Conservation (phyloP, 805 yeast species). For the Nakazawaea populi region DNA sequence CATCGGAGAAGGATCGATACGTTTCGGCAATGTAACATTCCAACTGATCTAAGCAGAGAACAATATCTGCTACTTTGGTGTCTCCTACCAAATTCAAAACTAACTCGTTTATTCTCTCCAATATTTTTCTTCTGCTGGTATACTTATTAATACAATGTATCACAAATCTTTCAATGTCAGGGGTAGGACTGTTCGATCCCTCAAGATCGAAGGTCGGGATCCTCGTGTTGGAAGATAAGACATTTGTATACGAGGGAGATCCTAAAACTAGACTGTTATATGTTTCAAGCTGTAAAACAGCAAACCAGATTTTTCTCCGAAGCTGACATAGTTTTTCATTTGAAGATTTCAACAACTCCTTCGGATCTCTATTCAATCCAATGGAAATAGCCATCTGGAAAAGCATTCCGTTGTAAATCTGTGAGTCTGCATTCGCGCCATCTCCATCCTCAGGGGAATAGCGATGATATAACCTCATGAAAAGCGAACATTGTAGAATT, state of each 20-base stretch:
- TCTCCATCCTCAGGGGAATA: constrained; percentile 46
- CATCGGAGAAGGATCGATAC: constrained; percentile 16
- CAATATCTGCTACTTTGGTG: constrained; percentile 28
- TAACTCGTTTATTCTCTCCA: constrained; percentile 24
- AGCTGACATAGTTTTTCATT: constrained; percentile 29
- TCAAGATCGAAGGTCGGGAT: constrained; percentile 30
- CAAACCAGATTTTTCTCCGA: constrained; percentile 45
- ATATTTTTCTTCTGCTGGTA: constrained; percentile 19
- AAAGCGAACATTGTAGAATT: constrained; percentile 38
- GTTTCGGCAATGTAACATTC: constrained; percentile 23
- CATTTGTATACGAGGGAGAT: constrained; percentile 29
- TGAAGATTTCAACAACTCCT: constrained; percentile 28
- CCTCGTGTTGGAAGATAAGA: constrained; percentile 35
- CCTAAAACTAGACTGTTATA: constrained; percentile 37
- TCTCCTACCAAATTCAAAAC: constrained; percentile 29
- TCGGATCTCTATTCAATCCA: constrained; percentile 57
- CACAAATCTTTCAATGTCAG: constrained; percentile 29
- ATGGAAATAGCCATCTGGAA: constrained; percentile 54
- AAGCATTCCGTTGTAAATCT: constrained; percentile 40
- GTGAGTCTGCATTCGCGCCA: constrained; percentile 36
- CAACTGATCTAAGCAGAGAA: constrained; percentile 25
- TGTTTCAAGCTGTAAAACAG: constrained; percentile 34
- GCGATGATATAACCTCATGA: constrained; percentile 35
- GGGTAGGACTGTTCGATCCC: constrained; percentile 21
- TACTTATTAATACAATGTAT: constrained; percentile 21